Evolutionary conservation across 75 land plant genomes (phyloP), one percentile per base, ranked within the genome.

Genomic region (Picea glauca): DNA sequence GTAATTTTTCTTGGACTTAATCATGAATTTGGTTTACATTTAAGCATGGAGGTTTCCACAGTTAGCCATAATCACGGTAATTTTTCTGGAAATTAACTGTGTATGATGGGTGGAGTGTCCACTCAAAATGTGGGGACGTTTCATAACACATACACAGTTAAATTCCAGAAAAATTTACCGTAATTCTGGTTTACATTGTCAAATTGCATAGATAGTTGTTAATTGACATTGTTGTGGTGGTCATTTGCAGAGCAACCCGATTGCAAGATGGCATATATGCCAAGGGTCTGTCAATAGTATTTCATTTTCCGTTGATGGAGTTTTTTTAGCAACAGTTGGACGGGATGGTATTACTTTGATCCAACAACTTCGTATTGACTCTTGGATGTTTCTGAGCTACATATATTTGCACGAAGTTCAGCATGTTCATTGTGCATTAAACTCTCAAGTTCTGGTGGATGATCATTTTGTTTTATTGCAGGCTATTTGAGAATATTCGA

Each of bases 221-320:
- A 33, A 32, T 59, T 76, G 77, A 76, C 61, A 18, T 62, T 57
- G 33, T 3, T 14, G 11, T 58, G 30, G 72, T 58, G 38, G 78
- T 79, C 31, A 73, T 31, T 58, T 88, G 90, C 90, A 94, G 98
- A 89, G 93, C 83, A 94, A 94, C 81, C 99, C 99, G 23, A 81
- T 94, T 85, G 93, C 99, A 21, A 94, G 99, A 91, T 96, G 99
- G 99, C 99, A 96, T 80, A 86, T 96, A 21, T 94, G 98, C 82
- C 98, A 89, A 80, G 95, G 99, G 54, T 84, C 99, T 74, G 86
- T 96, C 23, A 96, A 96, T 72, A 82, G 88, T 57, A 75, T 96
- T 72, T 78, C 98, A 21, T 96, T 96, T 76, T 94, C 99, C 58
- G 62, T 77, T 38, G 93, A 96, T 86, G 98, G 98, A 58, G 40